Percentiles rank a stretch among this genome's conserved stretches.
phyloP scores from a whole-genome alignment of 768 basidiomycete species.

The Tephrocybe rancida region DNA sequence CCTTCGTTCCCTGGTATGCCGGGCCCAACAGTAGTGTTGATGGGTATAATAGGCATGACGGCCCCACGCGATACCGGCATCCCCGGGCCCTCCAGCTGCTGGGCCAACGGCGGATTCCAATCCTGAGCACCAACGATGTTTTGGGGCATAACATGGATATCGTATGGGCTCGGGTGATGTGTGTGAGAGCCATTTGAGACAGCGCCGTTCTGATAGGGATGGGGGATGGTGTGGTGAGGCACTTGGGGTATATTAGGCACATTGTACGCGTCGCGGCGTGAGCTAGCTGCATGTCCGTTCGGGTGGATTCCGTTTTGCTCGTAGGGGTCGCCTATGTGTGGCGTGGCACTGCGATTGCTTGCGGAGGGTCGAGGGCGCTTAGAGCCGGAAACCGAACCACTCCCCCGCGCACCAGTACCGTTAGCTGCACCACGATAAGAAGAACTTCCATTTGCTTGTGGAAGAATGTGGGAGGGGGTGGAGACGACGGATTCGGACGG shows the following conservation, averaged over 20 bases:
- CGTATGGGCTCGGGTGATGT: constrained; percentile 42
- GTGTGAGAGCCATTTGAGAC: constrained; percentile 28
- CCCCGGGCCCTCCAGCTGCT: constrained; percentile 74
- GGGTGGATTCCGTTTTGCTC: constrained; percentile 30
- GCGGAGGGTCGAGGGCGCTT: constrained; percentile 49
- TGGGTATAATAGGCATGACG: constrained; percentile 30
- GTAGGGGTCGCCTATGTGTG: constrained; percentile 38
- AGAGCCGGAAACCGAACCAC: constrained; percentile 13
- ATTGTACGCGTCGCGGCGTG: constrained; percentile 45
- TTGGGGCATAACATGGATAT: constrained; percentile 35
- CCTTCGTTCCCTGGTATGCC: constrained; percentile 29
- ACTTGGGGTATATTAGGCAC: constrained; percentile 55
- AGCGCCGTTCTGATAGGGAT: constrained; percentile 37
- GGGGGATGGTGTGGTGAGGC: constrained; percentile 56
- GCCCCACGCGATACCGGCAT: constrained; percentile 66
- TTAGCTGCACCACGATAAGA: constrained; percentile 30
- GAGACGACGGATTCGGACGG: constrained; percentile 78
- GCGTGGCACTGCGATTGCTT: constrained; percentile 41
- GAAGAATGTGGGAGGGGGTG: constrained; percentile 63
- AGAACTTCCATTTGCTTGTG: constrained; percentile 33
- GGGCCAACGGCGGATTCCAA: constrained; percentile 53
- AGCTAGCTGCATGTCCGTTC: constrained; percentile 13
- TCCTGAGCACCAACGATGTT: constrained; percentile 40
- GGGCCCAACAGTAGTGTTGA: constrained; percentile 30
- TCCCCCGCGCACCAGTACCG: constrained; percentile 14